Percentiles rank a stretch among this genome's conserved stretches.
Conservation (phyloP, 345 rosid genomes). For the Citrus unshiu region DNA sequence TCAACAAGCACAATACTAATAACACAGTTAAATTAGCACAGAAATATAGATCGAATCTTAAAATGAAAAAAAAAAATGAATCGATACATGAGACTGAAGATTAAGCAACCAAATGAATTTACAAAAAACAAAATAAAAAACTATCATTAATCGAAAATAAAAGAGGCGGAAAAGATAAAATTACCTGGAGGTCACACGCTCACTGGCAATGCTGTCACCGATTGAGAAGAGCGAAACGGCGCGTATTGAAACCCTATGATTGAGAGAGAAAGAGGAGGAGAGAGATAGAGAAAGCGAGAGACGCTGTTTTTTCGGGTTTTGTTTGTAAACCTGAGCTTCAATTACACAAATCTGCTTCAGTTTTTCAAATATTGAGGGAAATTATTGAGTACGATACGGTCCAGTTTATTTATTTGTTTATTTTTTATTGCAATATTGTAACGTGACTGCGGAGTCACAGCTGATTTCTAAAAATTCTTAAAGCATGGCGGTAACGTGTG, state of each 20-base stretch:
- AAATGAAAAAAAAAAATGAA: background rate
- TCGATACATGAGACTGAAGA: constrained; percentile 14
- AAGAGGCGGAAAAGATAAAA: constrained; percentile 12
- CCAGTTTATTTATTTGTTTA: background rate
- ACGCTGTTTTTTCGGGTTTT: constrained; percentile 7
- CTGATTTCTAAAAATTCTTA: too few relatives aligned
- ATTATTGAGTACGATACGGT: background rate
- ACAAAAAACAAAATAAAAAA: background rate
- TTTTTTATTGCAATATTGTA: too few relatives aligned
- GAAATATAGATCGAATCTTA: constrained; percentile 15
- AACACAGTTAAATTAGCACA: background rate
- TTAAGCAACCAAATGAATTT: background rate
- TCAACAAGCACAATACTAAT: too few relatives aligned
- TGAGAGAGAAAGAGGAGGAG: constrained; percentile 7
- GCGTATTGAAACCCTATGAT: constrained; percentile 29
- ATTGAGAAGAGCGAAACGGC: constrained; percentile 29
- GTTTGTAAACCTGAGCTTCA: constrained; percentile 17
- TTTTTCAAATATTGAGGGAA: background rate
- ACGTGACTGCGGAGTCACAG: too few relatives aligned
- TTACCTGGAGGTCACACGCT: constrained; percentile 11
- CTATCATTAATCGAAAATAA: constrained; percentile 7
- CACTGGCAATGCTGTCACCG: constrained; percentile 19
- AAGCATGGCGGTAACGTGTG: too few relatives aligned
- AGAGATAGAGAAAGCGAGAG: constrained; percentile 19
- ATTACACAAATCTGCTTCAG: background rate